Base-by-base conservation (phyloP, 2,329 filamentous ascomycete species). In the Mycogone perniciosa region DNA sequence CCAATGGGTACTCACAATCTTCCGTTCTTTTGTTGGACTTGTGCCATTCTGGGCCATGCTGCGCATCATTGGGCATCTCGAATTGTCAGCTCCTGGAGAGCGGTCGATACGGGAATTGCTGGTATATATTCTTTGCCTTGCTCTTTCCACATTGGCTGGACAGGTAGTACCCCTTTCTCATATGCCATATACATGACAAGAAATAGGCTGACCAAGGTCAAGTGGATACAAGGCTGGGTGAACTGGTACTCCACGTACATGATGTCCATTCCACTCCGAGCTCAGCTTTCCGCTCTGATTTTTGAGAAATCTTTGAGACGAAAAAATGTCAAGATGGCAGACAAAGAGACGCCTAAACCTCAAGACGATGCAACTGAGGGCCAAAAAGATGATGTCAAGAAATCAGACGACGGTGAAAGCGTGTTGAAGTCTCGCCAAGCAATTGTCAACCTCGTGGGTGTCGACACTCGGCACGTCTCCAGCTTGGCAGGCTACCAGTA, bases 391-490 rank as follows among this genome's bases (percentile, higher is more conserved):
- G 70, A 72, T 0, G 71, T 71, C 2, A 72, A 73, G 4, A 74
- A 79, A 31, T 72, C 76, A n/a, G 75, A 80, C 7, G 57, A 74
- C 59, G 60, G 76, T 67, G 65, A 82, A 56, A 79, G 84, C 66
- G 54, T 62, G 3, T 51, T 60, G 20, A 67, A 71, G 48, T 78
- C 79, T 29, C 75, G 77, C 54, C 88, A 92, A 66, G 83, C 79
- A 50, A 86, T 85, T 4, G 83, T 91, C 50, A 92, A 91, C 63
- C 73, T 90, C 34, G 83, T 91, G 42, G 86, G 85, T n/a, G 82
- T 91, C 8, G 88, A 92, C 64, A 74, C 81, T 6, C 81, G 82
- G 55, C 80, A 86, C 37, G 75, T 92, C 39, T 73, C 84, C 0
- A 81, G 87, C 48, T 89, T 89, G 61, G 73, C 75, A n/a, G 72